Percentiles rank a stretch among this genome's conserved stretches.
phyloP scores from a whole-genome alignment of 345 rosid genomes.

The Excoecaria cochinchinensis region DNA sequence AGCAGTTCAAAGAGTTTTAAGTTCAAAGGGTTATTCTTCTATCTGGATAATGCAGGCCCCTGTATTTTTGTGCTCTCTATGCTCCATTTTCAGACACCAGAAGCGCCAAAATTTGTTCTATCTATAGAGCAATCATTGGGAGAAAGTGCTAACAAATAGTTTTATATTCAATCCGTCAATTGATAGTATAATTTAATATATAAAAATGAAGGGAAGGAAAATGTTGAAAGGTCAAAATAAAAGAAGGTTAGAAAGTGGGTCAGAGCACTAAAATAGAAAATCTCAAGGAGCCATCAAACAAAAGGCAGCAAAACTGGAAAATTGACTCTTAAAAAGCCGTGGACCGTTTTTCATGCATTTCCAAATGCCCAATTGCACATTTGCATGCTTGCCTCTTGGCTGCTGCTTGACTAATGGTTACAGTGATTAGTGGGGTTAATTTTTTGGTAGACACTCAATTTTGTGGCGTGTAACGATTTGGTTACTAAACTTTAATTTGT shows the following conservation, averaged over 20 bases:
- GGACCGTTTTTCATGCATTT: constrained; percentile 7
- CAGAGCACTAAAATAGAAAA: not conserved
- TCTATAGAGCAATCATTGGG: too few relatives aligned
- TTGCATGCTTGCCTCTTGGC: not conserved
- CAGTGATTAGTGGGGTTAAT: too few relatives aligned
- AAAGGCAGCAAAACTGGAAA: not conserved
- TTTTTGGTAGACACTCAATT: too few relatives aligned
- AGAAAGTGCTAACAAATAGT: too few relatives aligned
- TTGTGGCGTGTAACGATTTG: too few relatives aligned
- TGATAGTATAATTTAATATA: not conserved
- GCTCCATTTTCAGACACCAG: too few relatives aligned
- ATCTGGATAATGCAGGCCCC: too few relatives aligned
- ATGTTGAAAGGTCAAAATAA: constrained; percentile 16
- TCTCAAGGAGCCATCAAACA: not conserved
- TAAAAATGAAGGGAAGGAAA: not conserved
- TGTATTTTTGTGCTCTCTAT: too few relatives aligned
- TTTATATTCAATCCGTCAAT: not conserved
- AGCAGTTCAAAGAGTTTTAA: too few relatives aligned
- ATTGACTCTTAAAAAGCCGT: not conserved
- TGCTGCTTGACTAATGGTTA: not conserved
- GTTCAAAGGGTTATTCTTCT: too few relatives aligned
- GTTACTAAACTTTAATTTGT: too few relatives aligned
- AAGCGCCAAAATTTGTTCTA: too few relatives aligned
- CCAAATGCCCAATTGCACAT: not conserved
- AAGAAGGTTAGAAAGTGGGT: constrained; percentile 16